Evolutionary conservation across 1,139 yeast species (phyloP).

Genomic region (Taiozyma sp.): DNA sequence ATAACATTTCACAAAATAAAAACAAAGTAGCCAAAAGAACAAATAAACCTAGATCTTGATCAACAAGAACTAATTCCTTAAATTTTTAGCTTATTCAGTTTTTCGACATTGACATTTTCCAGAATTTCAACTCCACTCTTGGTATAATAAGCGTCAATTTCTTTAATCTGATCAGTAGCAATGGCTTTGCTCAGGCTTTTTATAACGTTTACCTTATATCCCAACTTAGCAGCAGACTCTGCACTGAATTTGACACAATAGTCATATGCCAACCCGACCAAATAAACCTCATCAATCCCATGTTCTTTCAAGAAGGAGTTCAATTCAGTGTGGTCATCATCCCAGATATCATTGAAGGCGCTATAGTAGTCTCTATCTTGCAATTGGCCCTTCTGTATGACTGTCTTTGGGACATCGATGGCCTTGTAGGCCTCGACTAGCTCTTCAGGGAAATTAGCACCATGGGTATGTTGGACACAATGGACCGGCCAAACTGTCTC

Average conservation of each 20-base stretch:
- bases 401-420: slow-evolving; percentile 24
- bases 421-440: slow-evolving; percentile 29
- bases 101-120: slow-evolving; percentile 7
- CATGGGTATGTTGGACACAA: slow-evolving; percentile 67
- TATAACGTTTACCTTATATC: slow-evolving; percentile 60
- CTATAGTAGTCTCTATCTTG: slow-evolving; percentile 81
- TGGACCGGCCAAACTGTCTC: slow-evolving; percentile 88
- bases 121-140: slow-evolving; percentile 13
- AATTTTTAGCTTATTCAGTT: background rate
- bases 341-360: slow-evolving; percentile 83
- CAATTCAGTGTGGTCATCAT: slow-evolving; percentile 63
- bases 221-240: slow-evolving; percentile 53
- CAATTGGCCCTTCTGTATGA: slow-evolving; percentile 66
- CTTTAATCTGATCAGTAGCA: slow-evolving; percentile 27
- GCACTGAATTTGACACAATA: slow-evolving; percentile 80
- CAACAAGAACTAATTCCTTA: background rate
- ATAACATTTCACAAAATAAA: background rate
- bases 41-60: background rate
- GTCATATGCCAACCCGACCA: slow-evolving; percentile 84
- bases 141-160: slow-evolving; percentile 19
- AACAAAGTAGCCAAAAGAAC: background rate
- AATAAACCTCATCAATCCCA: slow-evolving; percentile 53
- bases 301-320: slow-evolving; percentile 37
- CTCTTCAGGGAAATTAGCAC: slow-evolving; percentile 56
- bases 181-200: slow-evolving; percentile 48